Evolutionary conservation across 2,329 filamentous ascomycete genomes (phyloP).

Genomic region (Fusarium annulatum): DNA sequence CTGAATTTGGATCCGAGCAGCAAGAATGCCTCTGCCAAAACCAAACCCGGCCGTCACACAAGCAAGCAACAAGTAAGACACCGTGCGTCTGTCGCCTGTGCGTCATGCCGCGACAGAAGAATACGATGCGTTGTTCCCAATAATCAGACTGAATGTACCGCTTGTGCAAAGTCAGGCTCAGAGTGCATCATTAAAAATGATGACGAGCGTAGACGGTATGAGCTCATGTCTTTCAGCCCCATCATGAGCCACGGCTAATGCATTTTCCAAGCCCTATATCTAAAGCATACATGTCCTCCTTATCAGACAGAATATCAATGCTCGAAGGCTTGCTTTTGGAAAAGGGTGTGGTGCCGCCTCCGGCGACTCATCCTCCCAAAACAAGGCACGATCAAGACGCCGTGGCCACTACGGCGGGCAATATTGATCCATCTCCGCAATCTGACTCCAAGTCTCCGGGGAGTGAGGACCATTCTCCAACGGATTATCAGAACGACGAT

Average conservation of each 20-base stretch:
- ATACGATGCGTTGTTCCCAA: conserved; percentile 65
- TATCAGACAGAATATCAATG: conserved; percentile 64
- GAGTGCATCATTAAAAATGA: conserved; percentile 68
- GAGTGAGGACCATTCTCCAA: conserved; percentile 45
- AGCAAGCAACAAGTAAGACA: conserved; percentile 55
- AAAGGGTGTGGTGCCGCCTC: conserved; percentile 60
- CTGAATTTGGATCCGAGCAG: conserved; percentile 43
- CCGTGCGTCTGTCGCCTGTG: conserved; percentile 66
- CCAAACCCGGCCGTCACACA: conserved; percentile 38
- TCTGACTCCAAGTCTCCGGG: conserved; percentile 26
- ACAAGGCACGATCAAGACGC: conserved; percentile 56
- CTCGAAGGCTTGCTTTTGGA: conserved; percentile 64
- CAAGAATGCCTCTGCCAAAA: conserved; percentile 51
- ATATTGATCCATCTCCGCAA: conserved; percentile 12
- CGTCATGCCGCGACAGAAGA: conserved; percentile 60
- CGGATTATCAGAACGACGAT: conserved; percentile 51
- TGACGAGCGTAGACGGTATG: conserved; percentile 65
- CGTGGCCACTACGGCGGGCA: neutral
- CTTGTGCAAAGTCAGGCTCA: conserved; percentile 62
- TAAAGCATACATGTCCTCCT: conserved; percentile 67
- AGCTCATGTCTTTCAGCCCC: neutral
- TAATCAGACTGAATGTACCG: conserved; percentile 61
- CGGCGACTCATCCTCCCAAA: conserved; percentile 64
- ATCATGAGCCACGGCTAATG: neutral
- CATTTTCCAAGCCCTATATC: conserved; percentile 60